These are phyloP conservation scores for Saccharomycopsis schoenii DNA, from an alignment of 805 yeast genomes.

Conservation along the genomic window DNA sequence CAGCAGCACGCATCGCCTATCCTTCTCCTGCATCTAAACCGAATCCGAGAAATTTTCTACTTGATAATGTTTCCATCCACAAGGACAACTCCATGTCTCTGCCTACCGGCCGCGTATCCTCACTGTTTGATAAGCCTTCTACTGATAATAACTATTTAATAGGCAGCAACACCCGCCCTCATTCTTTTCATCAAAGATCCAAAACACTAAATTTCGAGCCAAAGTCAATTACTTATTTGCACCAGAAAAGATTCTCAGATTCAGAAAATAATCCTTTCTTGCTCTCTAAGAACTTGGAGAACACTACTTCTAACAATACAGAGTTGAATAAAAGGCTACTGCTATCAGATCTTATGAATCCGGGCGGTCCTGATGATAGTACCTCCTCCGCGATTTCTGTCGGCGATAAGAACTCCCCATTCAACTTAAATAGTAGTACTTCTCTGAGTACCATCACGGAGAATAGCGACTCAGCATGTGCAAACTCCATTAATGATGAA, in stretches of 20 bases:
- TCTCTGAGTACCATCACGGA: neutral
- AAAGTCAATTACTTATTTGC: conserved; percentile 6
- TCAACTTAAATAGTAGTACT: neutral
- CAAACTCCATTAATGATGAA: neutral
- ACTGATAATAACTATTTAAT: neutral
- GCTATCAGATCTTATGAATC: neutral
- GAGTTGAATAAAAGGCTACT: conserved; percentile 5
- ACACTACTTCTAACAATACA: conserved; percentile 6
- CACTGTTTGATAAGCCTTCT: too few species aligned
- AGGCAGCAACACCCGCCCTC: neutral
- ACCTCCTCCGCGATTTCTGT: too few species aligned
- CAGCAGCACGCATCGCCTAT: too few species aligned
- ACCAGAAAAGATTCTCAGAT: conserved; percentile 7
- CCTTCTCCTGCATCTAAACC: neutral
- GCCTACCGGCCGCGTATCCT: too few species aligned
- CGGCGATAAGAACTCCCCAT: neutral
- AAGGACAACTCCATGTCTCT: neutral
- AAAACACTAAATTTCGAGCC: conserved; percentile 1
- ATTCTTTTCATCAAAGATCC: neutral
- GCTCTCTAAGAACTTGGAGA: neutral
- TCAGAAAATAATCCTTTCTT: conserved; percentile 4
- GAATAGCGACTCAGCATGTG: neutral
- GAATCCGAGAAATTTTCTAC: neutral
- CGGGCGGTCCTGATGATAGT: too few species aligned
- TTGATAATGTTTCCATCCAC: neutral